A percentile compares a stretch with the other conserved stretches of the same genome.
These are phyloP conservation scores for Paspalum notatum DNA, from an alignment of 176 grass and related monocot species.

Conservation along the genomic window DNA sequence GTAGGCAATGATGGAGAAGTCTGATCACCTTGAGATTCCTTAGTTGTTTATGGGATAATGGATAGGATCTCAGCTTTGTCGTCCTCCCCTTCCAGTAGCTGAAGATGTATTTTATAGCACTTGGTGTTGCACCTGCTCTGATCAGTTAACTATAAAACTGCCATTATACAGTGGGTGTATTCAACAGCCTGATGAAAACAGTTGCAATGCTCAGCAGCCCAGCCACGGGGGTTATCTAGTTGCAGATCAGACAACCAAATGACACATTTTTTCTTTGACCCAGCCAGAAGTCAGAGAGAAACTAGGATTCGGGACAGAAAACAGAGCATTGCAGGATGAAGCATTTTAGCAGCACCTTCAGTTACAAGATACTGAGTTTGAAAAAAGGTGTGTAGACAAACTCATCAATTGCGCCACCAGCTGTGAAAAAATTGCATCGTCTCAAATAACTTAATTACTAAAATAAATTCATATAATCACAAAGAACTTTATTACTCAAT, in stretches of 20 bases:
- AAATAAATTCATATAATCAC: background rate
- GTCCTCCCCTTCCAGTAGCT: conserved; percentile 26
- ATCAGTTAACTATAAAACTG: conserved; percentile 4
- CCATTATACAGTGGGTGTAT: background rate
- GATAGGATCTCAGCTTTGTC: conserved; percentile 47
- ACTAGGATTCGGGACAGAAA: background rate
- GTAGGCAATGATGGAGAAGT: conserved; percentile 2
- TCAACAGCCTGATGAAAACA: conserved; percentile 15
- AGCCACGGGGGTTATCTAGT: background rate
- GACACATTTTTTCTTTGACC: background rate
- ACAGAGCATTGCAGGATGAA: background rate
- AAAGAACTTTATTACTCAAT: background rate
- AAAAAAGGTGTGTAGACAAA: background rate
- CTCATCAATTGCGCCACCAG: background rate
- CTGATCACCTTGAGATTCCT: conserved; percentile 36
- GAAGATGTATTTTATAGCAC: conserved; percentile 46
- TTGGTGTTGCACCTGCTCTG: conserved; percentile 39
- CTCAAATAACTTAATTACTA: background rate
- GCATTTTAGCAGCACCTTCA: conserved; percentile 19
- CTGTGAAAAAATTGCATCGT: background rate
- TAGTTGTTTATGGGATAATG: conserved; percentile 42
- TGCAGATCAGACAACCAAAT: conserved; percentile 5
- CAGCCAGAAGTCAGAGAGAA: background rate
- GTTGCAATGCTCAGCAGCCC: background rate
- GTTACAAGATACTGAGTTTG: background rate